Conservation (phyloP, 176 grass and related monocot species). For the Stipa capillata region DNA sequence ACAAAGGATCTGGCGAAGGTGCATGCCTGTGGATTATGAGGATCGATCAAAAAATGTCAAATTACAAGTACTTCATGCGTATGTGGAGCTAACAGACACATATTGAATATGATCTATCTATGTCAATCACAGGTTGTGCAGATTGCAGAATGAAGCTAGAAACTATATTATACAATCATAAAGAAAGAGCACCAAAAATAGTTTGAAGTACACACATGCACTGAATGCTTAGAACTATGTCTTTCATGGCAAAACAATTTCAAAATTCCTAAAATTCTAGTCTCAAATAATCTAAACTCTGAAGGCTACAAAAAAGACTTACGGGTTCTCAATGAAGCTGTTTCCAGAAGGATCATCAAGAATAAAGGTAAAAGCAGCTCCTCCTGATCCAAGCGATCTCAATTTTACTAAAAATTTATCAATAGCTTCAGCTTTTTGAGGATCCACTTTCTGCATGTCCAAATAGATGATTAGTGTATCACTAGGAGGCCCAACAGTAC, state of each 20-base stretch:
- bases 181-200: too few relatives aligned
- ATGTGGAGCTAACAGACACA: neutral
- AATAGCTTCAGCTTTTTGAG: conserved; percentile 69
- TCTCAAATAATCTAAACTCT: too few relatives aligned
- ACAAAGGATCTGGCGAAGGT: conserved; percentile 57
- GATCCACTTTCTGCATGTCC: conserved; percentile 69
- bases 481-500: neutral
- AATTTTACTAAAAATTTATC: conserved; percentile 73
- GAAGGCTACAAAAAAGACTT: conserved; percentile 18
- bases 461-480: neutral
- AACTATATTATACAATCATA: too few relatives aligned
- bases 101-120: neutral
- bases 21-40: conserved; percentile 32
- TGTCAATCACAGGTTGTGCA: too few relatives aligned
- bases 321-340: too few relatives aligned
- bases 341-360: conserved; percentile 88
- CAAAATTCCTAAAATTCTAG: neutral
- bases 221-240: neutral
- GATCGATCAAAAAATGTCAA: neutral
- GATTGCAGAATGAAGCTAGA: neutral
- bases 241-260: neutral
- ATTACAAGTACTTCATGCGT: neutral
- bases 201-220: neutral
- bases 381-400: conserved; percentile 51
- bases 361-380: conserved; percentile 59